These are phyloP conservation scores for Solanum hybrid DNA, from an alignment of 305 asterid genomes.

Conservation along the genomic window DNA sequence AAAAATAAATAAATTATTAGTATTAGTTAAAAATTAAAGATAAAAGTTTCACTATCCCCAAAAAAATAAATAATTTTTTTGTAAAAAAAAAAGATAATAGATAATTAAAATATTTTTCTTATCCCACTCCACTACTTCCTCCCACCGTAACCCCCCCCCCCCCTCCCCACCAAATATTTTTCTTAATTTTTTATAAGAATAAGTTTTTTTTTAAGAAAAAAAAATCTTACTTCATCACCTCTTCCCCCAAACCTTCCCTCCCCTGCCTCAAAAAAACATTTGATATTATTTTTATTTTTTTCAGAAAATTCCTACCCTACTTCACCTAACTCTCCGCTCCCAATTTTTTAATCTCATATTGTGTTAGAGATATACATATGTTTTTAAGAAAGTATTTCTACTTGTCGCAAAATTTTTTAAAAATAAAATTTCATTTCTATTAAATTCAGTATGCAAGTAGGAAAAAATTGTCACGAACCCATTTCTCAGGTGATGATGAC, in stretches of 20 bases:
- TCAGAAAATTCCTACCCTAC: background rate
- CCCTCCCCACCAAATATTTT: no score
- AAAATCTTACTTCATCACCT: background rate
- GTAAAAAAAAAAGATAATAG: no score
- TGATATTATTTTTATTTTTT: no score
- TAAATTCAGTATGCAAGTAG: background rate
- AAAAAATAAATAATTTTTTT: no score
- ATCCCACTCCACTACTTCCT: background rate
- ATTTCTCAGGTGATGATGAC: background rate
- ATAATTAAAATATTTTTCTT: no score
- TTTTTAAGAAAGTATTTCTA: background rate
- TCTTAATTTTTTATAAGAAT: no score
- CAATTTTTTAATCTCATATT: background rate
- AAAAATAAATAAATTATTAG: no score
- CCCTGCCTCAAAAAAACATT: background rate
- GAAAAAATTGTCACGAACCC: background rate
- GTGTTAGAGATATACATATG: background rate
- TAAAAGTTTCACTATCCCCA: background rate
- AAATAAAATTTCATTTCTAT: no score
- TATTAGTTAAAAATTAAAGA: no score
- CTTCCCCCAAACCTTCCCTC: background rate
- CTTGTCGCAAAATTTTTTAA: background rate
- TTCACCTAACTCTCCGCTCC: background rate
- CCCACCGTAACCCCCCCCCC: background rate
- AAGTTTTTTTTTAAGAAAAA: no score